Evolutionary conservation across 495 filamentous ascomycete species (phyloP).

Genomic region (Xeromyces bisporus): DNA sequence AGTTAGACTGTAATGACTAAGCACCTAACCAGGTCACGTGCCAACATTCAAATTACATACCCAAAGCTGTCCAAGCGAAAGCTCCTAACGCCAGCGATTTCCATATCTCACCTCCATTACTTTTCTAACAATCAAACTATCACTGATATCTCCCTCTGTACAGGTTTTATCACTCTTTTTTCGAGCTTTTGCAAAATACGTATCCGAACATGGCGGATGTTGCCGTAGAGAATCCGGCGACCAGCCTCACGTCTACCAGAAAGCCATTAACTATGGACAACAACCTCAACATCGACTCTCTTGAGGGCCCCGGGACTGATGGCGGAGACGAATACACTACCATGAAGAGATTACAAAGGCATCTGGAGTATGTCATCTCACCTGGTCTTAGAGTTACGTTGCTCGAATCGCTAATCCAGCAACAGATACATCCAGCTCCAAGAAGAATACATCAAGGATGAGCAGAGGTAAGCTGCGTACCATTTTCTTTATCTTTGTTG

Average conservation of each 20-base stretch:
- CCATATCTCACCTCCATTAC: no score
- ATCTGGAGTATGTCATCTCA: conserved; percentile 56
- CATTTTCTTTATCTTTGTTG: neutral
- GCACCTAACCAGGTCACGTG: no score
- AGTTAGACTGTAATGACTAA: no score
- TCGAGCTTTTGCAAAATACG: no score
- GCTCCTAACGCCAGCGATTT: no score
- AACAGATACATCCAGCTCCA: conserved; percentile 85
- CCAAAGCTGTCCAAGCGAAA: no score
- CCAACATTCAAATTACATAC: no score
- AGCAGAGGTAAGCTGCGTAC: conserved; percentile 54
- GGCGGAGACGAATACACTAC: conserved; percentile 85
- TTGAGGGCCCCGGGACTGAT: conserved; percentile 67
- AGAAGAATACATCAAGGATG: conserved; percentile 99
- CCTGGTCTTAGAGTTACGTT: neutral
- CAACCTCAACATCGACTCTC: conserved; percentile 76
- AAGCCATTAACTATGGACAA: conserved; percentile 60
- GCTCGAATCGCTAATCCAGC: neutral
- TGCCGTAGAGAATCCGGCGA: conserved; percentile 61
- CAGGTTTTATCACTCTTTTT: no score
- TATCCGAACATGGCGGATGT: conserved; percentile 80
- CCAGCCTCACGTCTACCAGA: conserved; percentile 54
- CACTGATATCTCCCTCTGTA: no score
- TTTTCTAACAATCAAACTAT: no score
- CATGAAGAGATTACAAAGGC: conserved; percentile 85